Conservation (phyloP, 2,329 filamentous ascomycete species). For the Fusarium albosuccineum region DNA sequence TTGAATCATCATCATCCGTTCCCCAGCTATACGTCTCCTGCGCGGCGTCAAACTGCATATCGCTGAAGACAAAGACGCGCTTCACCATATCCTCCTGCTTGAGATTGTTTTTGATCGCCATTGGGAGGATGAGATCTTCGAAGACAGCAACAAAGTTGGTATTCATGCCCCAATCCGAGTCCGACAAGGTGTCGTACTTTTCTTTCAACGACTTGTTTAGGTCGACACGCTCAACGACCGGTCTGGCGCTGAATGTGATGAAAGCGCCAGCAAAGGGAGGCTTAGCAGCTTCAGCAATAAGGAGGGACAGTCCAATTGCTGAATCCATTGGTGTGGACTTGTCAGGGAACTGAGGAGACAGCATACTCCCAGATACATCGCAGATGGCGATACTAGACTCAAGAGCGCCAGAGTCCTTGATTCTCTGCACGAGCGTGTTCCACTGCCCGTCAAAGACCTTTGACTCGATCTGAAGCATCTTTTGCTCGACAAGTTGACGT, state of each 20-base stretch:
- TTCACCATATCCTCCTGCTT: slow-evolving; percentile 71
- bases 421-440: slow-evolving; percentile 68
- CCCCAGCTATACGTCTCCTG: neutral
- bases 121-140: slow-evolving; percentile 64
- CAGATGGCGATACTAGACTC: slow-evolving; percentile 68
- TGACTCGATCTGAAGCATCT: slow-evolving; percentile 48
- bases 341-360: slow-evolving; percentile 54
- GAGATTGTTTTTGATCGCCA: slow-evolving; percentile 64
- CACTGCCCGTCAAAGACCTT: slow-evolving; percentile 65
- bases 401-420: slow-evolving; percentile 67
- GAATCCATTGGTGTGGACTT: slow-evolving; percentile 64
- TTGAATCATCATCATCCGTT: neutral
- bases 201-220: slow-evolving; percentile 54
- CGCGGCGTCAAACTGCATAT: slow-evolving; percentile 70
- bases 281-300: slow-evolving; percentile 65
- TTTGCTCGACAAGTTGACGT: slow-evolving; percentile 44
- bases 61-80: slow-evolving; percentile 70
- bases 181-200: slow-evolving; percentile 54
- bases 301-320: slow-evolving; percentile 67
- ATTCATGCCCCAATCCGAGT: slow-evolving; percentile 55
- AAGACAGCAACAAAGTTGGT: slow-evolving; percentile 70
- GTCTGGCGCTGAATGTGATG: slow-evolving; percentile 64
- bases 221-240: slow-evolving; percentile 58
- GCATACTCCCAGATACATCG: slow-evolving; percentile 70
- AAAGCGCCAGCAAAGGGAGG: slow-evolving; percentile 67